Conservation (phyloP, 345 rosid species). For the Gossypium sturtianum region DNA sequence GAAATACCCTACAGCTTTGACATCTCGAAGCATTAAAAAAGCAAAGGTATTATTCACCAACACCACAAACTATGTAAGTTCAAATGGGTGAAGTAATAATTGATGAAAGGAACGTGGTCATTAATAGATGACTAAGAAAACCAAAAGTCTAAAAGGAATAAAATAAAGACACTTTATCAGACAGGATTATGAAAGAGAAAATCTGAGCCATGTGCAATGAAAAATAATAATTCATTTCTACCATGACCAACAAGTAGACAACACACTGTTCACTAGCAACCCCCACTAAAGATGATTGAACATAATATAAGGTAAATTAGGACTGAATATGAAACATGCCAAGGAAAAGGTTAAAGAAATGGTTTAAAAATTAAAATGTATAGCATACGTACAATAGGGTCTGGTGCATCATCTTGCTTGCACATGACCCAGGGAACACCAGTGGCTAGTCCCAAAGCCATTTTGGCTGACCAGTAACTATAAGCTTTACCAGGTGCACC, state of each 20-base stretch:
- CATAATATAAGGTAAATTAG: slow-evolving; percentile 32
- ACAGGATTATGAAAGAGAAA: slow-evolving; percentile 24
- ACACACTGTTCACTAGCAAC: slow-evolving; percentile 13
- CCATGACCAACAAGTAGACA: slow-evolving; percentile 21
- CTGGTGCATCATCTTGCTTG: slow-evolving; percentile 99
- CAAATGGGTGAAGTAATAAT: slow-evolving; percentile 12
- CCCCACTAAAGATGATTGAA: slow-evolving; percentile 25
- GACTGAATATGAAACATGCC: slow-evolving; percentile 19
- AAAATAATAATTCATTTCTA: slow-evolving; percentile 29
- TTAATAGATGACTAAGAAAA: slow-evolving; percentile 10
- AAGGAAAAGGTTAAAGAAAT: slow-evolving; percentile 13
- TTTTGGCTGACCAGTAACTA: slow-evolving; percentile 83
- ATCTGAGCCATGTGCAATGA: slow-evolving; percentile 34
- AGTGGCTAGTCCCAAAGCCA: slow-evolving; percentile 91
- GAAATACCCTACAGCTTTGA: slow-evolving; percentile 5
- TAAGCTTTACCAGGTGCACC: slow-evolving; percentile 72
- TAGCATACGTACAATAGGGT: slow-evolving; percentile 66
- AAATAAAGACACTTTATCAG: slow-evolving; percentile 17
- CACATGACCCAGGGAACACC: slow-evolving; percentile 99
- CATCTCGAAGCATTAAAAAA: slow-evolving; percentile 6
- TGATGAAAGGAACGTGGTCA: slow-evolving; percentile 17
- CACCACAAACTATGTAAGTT: not conserved
- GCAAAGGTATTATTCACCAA: slow-evolving; percentile 7
- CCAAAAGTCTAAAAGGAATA: slow-evolving; percentile 3
- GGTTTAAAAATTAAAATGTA: slow-evolving; percentile 7